Evolutionary conservation across 2,329 filamentous ascomycete species (phyloP).

Genomic region (Paracoccidioides lutzii): DNA sequence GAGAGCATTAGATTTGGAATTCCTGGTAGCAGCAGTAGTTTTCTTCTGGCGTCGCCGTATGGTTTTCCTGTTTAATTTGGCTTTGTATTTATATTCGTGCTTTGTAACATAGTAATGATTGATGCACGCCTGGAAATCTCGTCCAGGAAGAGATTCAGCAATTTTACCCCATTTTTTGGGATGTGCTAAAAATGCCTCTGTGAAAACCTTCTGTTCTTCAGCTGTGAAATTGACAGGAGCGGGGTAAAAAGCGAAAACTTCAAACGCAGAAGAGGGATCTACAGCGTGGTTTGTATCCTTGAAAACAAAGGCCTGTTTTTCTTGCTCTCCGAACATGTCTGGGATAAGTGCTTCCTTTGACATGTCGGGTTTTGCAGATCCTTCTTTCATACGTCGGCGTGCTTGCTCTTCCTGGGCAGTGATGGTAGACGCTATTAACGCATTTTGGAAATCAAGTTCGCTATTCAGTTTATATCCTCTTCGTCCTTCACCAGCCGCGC

Average conservation of each 20-base stretch:
- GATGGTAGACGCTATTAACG: constrained; percentile 35
- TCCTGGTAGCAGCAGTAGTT: constrained; percentile 20
- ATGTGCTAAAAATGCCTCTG: constrained; percentile 34
- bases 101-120: constrained; percentile 41
- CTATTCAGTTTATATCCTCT: constrained; percentile 37
- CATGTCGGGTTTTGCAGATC: constrained; percentile 32
- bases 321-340: constrained; percentile 33
- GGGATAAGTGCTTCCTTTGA: constrained; percentile 36
- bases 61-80: constrained; percentile 35
- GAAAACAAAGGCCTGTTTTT: constrained; percentile 29
- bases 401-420: constrained; percentile 37
- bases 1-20: constrained; percentile 36
- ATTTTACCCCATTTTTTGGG: constrained; percentile 42
- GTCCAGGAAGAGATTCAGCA: constrained; percentile 33
- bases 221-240: constrained; percentile 36
- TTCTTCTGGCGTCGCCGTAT: constrained; percentile 28
- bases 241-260: constrained; percentile 34
- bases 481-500: constrained; percentile 22
- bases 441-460: constrained; percentile 38
- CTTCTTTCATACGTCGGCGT: constrained; percentile 30
- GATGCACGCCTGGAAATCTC: constrained; percentile 38
- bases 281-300: constrained; percentile 36
- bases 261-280: constrained; percentile 25
- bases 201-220: constrained; percentile 35
- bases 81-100: constrained; percentile 38